phyloP scores from a whole-genome alignment of 2,329 filamentous ascomycete genomes.

The Dothidotthia symphoricarpi region DNA sequence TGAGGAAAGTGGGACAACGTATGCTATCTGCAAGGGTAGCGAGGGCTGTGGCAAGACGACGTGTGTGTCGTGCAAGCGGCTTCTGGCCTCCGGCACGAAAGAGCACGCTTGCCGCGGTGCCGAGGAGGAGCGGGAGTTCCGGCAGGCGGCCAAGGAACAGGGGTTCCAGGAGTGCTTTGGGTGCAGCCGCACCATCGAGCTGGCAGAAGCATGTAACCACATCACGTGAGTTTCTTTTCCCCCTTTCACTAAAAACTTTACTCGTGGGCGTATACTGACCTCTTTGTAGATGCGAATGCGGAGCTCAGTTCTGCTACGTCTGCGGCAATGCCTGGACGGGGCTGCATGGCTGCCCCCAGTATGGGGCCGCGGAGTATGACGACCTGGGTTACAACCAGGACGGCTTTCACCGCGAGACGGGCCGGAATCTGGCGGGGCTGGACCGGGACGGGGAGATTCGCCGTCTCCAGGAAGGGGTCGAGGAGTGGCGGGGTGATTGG shows the following conservation, averaged over 20 bases:
- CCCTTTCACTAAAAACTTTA: no score
- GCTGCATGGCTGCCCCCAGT: slow-evolving; percentile 31
- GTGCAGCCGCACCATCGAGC: slow-evolving; percentile 28
- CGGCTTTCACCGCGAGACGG: slow-evolving; percentile 30
- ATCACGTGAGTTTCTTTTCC: slow-evolving; percentile 18
- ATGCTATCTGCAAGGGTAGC: slow-evolving; percentile 24
- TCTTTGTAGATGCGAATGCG: slow-evolving; percentile 27
- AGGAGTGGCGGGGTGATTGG: no score
- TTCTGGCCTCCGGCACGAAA: slow-evolving; percentile 8
- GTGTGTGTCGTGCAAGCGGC: slow-evolving; percentile 24
- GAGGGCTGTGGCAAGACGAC: slow-evolving; percentile 21
- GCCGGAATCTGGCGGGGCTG: no score
- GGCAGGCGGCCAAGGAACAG: slow-evolving; percentile 20
- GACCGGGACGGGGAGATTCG: slow-evolving; percentile 26
- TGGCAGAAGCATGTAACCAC: slow-evolving; percentile 37
- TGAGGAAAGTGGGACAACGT: slow-evolving; percentile 9
- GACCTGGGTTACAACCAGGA: slow-evolving; percentile 34
- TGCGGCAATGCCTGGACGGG: slow-evolving; percentile 33
- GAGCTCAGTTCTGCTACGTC: slow-evolving; percentile 34
- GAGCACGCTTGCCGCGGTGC: slow-evolving; percentile 22
- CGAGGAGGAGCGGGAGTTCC: slow-evolving; percentile 27
- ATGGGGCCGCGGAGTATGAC: slow-evolving; percentile 31
- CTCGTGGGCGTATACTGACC: not conserved
- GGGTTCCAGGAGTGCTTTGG: slow-evolving; percentile 30
- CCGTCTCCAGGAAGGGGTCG: no score